These are phyloP conservation scores for Epichloe gansuensis DNA, from an alignment of 2,329 filamentous ascomycete species.

Conservation along the genomic window DNA sequence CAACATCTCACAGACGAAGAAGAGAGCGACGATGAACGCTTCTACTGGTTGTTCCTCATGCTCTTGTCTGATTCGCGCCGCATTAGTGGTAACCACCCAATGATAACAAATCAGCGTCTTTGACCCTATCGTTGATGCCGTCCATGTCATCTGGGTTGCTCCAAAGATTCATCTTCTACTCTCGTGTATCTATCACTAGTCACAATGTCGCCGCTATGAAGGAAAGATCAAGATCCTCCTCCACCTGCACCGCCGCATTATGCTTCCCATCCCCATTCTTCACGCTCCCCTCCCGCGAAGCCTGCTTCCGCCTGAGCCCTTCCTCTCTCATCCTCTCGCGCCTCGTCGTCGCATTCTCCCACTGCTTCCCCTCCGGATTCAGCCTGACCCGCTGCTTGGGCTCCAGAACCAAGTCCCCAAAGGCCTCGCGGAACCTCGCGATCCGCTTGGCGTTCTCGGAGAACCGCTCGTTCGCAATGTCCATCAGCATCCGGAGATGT, in stretches of 20 bases:
- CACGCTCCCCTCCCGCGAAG: constrained; percentile 17
- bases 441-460: constrained; percentile 55
- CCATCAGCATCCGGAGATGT: constrained; percentile 55
- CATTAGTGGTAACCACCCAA: no score
- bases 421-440: constrained; percentile 44
- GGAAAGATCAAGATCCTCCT: constrained; percentile 1
- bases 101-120: no score
- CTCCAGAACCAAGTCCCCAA: constrained; percentile 24
- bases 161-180: no score
- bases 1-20: no score
- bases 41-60: no score
- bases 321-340: constrained; percentile 44
- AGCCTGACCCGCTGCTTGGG: constrained; percentile 12
- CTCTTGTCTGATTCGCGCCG: no score
- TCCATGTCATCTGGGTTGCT: no score
- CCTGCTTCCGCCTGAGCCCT: constrained; percentile 40
- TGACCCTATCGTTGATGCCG: no score
- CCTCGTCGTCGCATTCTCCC: constrained; percentile 41
- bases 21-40: no score
- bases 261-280: constrained; percentile 6
- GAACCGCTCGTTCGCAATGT: constrained; percentile 64
- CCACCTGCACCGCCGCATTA: background rate
- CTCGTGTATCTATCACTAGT: no score
- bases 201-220: background rate
- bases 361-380: constrained; percentile 27